These are phyloP conservation scores for Hysterium pulicare DNA, from an alignment of 2,329 filamentous ascomycete genomes.

Conservation along the genomic window DNA sequence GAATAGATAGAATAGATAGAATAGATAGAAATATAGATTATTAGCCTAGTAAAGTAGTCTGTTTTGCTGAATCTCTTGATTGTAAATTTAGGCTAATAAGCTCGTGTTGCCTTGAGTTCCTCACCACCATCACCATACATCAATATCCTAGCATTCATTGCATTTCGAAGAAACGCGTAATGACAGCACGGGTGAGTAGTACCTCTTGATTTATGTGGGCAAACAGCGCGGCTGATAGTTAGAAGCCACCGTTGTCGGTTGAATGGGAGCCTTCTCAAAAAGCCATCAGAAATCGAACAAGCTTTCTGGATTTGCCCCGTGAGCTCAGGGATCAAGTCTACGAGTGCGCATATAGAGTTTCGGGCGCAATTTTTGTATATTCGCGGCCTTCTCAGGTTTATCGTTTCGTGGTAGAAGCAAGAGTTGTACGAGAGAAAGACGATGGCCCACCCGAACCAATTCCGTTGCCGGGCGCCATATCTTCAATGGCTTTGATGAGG, in stretches of 20 bases:
- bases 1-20: too few species aligned
- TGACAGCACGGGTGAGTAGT: too few species aligned
- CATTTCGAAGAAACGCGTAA: not conserved
- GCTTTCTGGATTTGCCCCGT: conserved; percentile 31
- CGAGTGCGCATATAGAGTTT: conserved; percentile 17
- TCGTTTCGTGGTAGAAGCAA: conserved; percentile 14
- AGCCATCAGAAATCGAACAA: conserved; percentile 6
- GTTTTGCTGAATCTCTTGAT: too few species aligned
- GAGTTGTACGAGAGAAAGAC: conserved; percentile 22
- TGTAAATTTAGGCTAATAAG: too few species aligned
- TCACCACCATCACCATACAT: too few species aligned
- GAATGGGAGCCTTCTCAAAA: conserved; percentile 22
- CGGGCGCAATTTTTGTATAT: conserved; percentile 29
- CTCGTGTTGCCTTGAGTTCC: too few species aligned
- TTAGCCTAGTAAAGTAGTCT: too few species aligned
- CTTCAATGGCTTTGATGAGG: conserved; percentile 25
- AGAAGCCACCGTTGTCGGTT: not conserved
- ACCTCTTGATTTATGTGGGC: too few species aligned
- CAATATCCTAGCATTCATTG: not conserved
- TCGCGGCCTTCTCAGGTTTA: conserved; percentile 11
- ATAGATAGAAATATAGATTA: too few species aligned
- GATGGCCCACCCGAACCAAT: conserved; percentile 21
- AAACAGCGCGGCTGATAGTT: too few species aligned
- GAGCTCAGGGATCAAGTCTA: conserved; percentile 29
- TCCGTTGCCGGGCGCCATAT: conserved; percentile 11